Evolutionary conservation across 2,329 filamentous ascomycete species (phyloP), one percentile per base, ranked within the genome.

Genomic region (Cryphonectria radicalis): DNA sequence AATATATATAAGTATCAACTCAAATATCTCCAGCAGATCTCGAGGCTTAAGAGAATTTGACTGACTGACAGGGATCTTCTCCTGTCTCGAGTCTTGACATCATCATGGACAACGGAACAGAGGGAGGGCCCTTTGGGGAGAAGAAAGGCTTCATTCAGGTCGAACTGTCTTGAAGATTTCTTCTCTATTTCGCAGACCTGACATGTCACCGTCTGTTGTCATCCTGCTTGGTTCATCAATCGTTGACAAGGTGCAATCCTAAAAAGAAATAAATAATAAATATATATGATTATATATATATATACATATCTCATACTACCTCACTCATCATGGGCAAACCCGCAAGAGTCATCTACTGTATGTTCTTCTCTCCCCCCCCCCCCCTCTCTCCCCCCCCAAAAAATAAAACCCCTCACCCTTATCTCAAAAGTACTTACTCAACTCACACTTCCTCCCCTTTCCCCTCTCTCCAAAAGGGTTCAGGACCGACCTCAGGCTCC

Each of bases 401-500:
- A 3, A 1, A 11, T 0, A 43, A 17, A 43, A 19, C 1, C 46
- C 7, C 19, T n/a, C 46, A n/a, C n/a, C 5, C 46, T n/a, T 6
- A 22, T 22, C 19, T 19, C 8, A 5, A 6, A 6, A 32, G 32
- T 32, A 32, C 32, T 8, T 28, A 59, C 55, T 59, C 14, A 35
- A 13, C 4, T 10, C 6, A 13, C 53, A 25, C 50, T 6, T 32
- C 32, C 28, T 3, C 28, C 28, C 8, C n/a, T 7, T 25, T 4
- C 53, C 6, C 14, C 25, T 2, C 28, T 28, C 28, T 28, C 28
- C 28, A 28, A 4, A 42, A 72, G 70, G 92, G 92, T 93, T 93
- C 76, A 88, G 92, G 69, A 94, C 92, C 7, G 92, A 94, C 78
- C 84, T 94, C 14, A 89, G 92, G 28, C 86, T 95, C 2, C 92